Base-by-base conservation (phyloP, 148 eudicot genomes). In the Vaccinium myrtillus region DNA sequence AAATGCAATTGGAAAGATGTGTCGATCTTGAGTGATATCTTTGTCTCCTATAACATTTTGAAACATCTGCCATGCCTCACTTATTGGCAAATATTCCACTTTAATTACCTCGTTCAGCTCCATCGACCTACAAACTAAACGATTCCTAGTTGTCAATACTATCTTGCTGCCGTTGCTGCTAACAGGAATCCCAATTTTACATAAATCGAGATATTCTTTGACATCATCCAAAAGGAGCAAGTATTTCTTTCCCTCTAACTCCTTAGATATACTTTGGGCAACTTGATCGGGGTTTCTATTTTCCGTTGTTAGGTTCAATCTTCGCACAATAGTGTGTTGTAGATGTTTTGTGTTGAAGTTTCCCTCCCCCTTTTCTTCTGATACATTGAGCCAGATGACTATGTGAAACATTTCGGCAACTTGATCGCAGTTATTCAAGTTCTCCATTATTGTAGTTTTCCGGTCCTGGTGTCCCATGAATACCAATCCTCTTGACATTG, bases 211-310 rank as follows among this genome's bases (percentile, higher is more conserved):
- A 21, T 7, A 19, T 54, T 70, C 58, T 16, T 79, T 84, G n/a
- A 84, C 86, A 70, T 79, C 86, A 84, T 84, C 86, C 55, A 79
- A 53, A 48, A 79, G 83, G 1, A 84, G 76, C 86, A 84, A 67
- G 39, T 65, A 84, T 69, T 32, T 84, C 50, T 49, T 79, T 0
- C 16, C 39, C 2, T 50, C 21, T 32, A 84, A 80, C 61, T 10
- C 51, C 6, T 0, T 48, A 4, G 4, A 23, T 84, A 84, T 84
- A 49, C 18, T 51, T 49, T 14, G 5, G 7, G 75, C 77, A 77
- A 65, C 50, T 25, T 27, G 27, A 8, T 58, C 46, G 25, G 18
- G 51, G 1, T 84, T 25, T 18, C 1, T 50, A 70, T 8, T 8
- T 61, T 49, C 32, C 3, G 3, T 49, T 1, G 0, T 32, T 23